Conservation (phyloP, 164 flowering plant species). For the Chloranthus sessilifolius region DNA sequence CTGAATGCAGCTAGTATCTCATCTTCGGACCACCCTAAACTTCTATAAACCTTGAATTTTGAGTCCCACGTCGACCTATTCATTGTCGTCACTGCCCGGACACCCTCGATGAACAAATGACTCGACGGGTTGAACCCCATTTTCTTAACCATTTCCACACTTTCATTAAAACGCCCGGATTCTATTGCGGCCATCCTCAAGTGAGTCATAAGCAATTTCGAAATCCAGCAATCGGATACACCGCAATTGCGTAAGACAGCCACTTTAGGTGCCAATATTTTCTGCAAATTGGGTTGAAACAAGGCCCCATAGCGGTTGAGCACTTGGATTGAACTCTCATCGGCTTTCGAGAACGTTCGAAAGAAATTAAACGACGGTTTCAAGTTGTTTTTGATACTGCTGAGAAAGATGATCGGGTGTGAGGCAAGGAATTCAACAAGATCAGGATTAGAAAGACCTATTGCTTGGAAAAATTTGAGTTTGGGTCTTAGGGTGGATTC, state of each 20-base stretch:
- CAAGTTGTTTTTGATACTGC: slow-evolving; percentile 12
- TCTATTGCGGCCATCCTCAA: neutral
- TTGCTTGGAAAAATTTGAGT: slow-evolving; percentile 12
- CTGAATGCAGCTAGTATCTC: slow-evolving; percentile 7
- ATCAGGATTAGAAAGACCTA: slow-evolving; percentile 13
- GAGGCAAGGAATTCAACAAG: neutral
- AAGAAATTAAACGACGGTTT: slow-evolving; percentile 11
- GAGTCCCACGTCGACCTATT: slow-evolving; percentile 6
- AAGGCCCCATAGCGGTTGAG: neutral
- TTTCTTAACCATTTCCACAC: slow-evolving; percentile 6
- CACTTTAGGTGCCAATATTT: slow-evolving; percentile 9
- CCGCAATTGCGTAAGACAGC: slow-evolving; percentile 6
- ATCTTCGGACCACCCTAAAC: slow-evolving; percentile 10
- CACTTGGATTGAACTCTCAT: neutral
- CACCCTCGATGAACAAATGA: neutral
- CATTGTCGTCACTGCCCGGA: slow-evolving; percentile 3
- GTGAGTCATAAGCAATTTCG: neutral
- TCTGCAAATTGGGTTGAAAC: neutral
- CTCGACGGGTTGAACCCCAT: slow-evolving; percentile 11
- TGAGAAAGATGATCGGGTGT: slow-evolving; percentile 4
- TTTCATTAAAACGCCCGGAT: neutral
- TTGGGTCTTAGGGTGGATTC: slow-evolving; percentile 19
- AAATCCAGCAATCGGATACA: slow-evolving; percentile 13
- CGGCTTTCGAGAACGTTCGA: neutral
- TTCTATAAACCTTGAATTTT: slow-evolving; percentile 3